Conservation (phyloP, 2,329 filamentous ascomycete species). For the Truncatella angustata region DNA sequence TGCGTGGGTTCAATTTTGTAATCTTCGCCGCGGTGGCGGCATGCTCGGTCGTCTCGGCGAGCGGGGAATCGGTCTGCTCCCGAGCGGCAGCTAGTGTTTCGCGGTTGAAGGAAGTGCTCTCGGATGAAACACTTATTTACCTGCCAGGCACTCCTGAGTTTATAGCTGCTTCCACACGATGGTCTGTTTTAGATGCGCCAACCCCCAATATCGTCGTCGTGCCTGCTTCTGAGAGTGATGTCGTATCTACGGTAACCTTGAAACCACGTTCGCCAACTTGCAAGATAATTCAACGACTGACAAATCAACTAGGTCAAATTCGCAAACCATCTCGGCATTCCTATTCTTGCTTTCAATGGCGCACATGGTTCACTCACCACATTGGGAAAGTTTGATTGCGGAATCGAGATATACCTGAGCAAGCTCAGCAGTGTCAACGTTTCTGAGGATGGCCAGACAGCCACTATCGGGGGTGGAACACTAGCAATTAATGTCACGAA, state of each 20-base stretch:
- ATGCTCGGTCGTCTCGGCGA: not conserved
- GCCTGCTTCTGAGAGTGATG: conserved; percentile 33
- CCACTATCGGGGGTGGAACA: conserved; percentile 47
- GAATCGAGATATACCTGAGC: conserved; percentile 48
- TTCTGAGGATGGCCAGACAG: conserved; percentile 40
- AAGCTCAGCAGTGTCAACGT: conserved; percentile 42
- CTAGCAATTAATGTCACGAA: conserved; percentile 44
- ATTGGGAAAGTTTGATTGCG: conserved; percentile 44
- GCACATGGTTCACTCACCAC: conserved; percentile 51
- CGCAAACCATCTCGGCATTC: conserved; percentile 43
- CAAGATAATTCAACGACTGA: not conserved
- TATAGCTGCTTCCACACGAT: conserved; percentile 23
- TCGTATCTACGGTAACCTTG: conserved; percentile 30
- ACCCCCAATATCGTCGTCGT: conserved; percentile 33
- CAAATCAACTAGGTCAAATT: conserved; percentile 38
- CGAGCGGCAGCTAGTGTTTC: not conserved
- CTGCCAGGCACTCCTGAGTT: conserved; percentile 17
- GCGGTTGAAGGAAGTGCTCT: not conserved
- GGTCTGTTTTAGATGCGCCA: conserved; percentile 31
- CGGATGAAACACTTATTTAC: not conserved
- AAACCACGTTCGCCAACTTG: not conserved
- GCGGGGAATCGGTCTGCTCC: not conserved
- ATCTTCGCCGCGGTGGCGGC: not conserved
- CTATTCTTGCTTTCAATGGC: conserved; percentile 53
- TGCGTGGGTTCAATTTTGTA: not conserved